Percentiles rank a stretch among this genome's conserved stretches.
Evolutionary conservation across 2,329 filamentous ascomycete genomes (phyloP).

Genomic region (Domatiomyces catenatus): DNA sequence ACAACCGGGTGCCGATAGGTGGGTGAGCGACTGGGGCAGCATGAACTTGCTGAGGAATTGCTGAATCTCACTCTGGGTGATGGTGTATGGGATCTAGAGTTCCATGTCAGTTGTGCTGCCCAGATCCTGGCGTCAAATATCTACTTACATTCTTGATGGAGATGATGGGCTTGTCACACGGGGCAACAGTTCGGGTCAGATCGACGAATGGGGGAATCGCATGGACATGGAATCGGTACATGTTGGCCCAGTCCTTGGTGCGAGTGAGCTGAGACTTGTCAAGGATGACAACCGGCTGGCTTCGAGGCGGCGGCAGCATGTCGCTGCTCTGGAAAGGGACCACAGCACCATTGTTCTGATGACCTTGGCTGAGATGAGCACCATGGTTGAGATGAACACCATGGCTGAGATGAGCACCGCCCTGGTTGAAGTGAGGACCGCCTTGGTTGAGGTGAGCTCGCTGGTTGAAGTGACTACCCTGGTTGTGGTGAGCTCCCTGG

Average conservation of each 20-base stretch:
- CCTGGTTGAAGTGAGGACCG: no score
- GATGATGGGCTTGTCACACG: constrained; percentile 20
- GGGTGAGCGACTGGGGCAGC: constrained; percentile 18
- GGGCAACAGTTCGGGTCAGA: constrained; percentile 9
- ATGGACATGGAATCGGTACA: constrained; percentile 2
- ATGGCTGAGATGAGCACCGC: no score
- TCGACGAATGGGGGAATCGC: constrained; percentile 15
- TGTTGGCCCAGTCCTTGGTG: not conserved
- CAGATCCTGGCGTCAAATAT: not conserved
- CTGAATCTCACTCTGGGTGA: constrained; percentile 34
- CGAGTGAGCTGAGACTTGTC: not conserved
- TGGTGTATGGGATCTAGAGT: constrained; percentile 33
- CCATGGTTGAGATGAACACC: no score
- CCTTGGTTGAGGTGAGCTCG: no score
- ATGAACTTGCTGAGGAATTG: constrained; percentile 33
- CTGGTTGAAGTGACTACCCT: no score
- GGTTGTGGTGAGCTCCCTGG: no score
- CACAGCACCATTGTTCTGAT: not conserved
- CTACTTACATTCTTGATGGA: constrained; percentile 22
- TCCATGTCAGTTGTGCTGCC: not conserved
- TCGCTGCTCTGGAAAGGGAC: not conserved
- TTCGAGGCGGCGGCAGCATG: not conserved
- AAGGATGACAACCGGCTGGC: not conserved
- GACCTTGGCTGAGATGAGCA: not conserved
- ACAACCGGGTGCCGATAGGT: constrained; percentile 18